Evolutionary conservation across 2,329 filamentous ascomycete genomes (phyloP).

Genomic region (Cladosporium oxysporum): DNA sequence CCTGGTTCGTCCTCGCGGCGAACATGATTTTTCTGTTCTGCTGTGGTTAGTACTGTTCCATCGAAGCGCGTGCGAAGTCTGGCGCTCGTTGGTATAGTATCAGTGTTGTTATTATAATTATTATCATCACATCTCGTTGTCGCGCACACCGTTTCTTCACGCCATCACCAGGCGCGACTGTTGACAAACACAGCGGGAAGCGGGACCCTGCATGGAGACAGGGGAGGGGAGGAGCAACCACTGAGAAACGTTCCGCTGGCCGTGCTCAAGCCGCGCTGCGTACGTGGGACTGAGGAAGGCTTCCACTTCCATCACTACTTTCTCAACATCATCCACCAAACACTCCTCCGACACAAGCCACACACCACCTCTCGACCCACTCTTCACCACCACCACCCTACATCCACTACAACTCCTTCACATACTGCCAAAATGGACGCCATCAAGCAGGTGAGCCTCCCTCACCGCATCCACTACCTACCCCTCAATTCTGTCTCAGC

Average conservation of each 20-base stretch:
- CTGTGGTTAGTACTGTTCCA: neutral
- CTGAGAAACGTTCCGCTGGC: neutral
- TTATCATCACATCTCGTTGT: slow-evolving; percentile 12
- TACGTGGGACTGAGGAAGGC: slow-evolving; percentile 5
- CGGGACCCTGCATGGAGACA: slow-evolving; percentile 15
- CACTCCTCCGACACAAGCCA: slow-evolving; percentile 7
- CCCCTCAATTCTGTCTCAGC: slow-evolving; percentile 28
- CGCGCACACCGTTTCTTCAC: slow-evolving; percentile 17
- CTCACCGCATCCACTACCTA: slow-evolving; percentile 28
- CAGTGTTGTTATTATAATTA: too few relatives aligned
- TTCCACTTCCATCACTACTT: slow-evolving; percentile 20
- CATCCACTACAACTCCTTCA: neutral
- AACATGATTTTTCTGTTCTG: slow-evolving; percentile 58
- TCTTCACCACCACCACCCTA: neutral
- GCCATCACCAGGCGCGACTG: slow-evolving; percentile 5
- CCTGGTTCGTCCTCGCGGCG: slow-evolving; percentile 74
- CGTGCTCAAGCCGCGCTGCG: neutral
- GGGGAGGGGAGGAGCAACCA: neutral
- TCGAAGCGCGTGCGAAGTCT: neutral
- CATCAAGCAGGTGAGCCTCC: slow-evolving; percentile 45
- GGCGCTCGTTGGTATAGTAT: neutral
- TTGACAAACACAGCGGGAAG: slow-evolving; percentile 17
- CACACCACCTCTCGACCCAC: slow-evolving; percentile 3
- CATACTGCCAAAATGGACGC: slow-evolving; percentile 41
- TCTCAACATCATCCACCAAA: slow-evolving; percentile 20